Evolutionary conservation across 1,284 basidiomycete genomes (phyloP).

Genomic region (Waitea zeae): DNA sequence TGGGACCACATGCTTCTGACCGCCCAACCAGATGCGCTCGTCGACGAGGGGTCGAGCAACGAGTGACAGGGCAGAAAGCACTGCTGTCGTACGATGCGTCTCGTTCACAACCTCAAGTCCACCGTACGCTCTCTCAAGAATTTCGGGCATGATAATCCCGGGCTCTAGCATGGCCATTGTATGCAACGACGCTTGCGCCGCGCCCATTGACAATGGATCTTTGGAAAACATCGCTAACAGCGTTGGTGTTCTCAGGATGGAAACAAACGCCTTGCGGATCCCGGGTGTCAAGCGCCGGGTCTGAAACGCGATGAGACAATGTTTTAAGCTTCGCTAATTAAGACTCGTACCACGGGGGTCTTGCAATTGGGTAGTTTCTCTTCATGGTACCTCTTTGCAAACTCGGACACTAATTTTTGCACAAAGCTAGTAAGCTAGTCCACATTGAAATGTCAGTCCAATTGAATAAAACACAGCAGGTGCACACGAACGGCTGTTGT

Average conservation of each 20-base stretch:
- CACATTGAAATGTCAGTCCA: too few relatives aligned
- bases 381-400: constrained; percentile 68
- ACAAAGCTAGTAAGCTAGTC: constrained; percentile 63
- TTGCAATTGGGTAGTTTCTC: constrained; percentile 72
- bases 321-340: neutral
- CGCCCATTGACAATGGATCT: constrained; percentile 48
- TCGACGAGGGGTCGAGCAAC: constrained; percentile 69
- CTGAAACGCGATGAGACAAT: constrained; percentile 16
- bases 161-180: constrained; percentile 75
- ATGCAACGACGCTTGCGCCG: constrained; percentile 56
- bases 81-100: constrained; percentile 85
- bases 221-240: constrained; percentile 95
- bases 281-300: constrained; percentile 62
- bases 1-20: constrained; percentile 80
- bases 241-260: constrained; percentile 72
- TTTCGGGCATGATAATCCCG: constrained; percentile 76
- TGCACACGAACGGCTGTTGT: constrained; percentile 29
- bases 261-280: constrained; percentile 77
- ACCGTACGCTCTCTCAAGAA: constrained; percentile 83
- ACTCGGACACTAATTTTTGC: constrained; percentile 66
- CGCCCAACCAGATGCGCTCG: constrained; percentile 66
- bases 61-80: constrained; percentile 75
- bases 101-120: constrained; percentile 91
- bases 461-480: neutral
- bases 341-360: constrained; percentile 55